Evolutionary conservation across 441 rosid genomes (phyloP).

Genomic region (Populus hybrid): DNA sequence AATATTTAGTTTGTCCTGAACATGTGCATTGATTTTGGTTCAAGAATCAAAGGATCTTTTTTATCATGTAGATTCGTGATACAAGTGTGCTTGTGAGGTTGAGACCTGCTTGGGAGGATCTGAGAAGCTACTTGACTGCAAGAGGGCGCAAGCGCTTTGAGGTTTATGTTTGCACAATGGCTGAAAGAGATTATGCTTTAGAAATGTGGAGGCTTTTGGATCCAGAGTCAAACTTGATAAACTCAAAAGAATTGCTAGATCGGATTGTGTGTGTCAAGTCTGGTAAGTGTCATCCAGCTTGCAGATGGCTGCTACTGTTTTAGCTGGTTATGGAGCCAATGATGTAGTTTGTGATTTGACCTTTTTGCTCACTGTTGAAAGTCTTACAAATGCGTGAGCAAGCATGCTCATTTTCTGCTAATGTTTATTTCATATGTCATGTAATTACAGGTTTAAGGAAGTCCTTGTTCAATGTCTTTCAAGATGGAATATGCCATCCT

Average conservation of each 20-base stretch:
- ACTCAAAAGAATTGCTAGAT: slow-evolving; percentile 65
- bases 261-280: slow-evolving; percentile 96
- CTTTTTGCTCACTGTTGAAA: background rate
- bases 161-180: slow-evolving; percentile 99
- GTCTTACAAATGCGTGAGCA: background rate
- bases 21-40: slow-evolving; percentile 11
- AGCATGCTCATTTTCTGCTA: slow-evolving; percentile 7
- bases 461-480: slow-evolving; percentile 83
- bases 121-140: slow-evolving; percentile 89
- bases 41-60: slow-evolving; percentile 14
- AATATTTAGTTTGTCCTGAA: background rate
- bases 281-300: slow-evolving; percentile 48
- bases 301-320: slow-evolving; percentile 8
- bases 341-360: slow-evolving; percentile 16
- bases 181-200: slow-evolving; percentile 95
- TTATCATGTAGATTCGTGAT: slow-evolving; percentile 68
- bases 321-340: slow-evolving; percentile 10
- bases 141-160: slow-evolving; percentile 98
- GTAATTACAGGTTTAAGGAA: slow-evolving; percentile 59
- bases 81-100: slow-evolving; percentile 99
- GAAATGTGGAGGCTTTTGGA: slow-evolving; percentile 99
- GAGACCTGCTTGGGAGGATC: slow-evolving; percentile 99
- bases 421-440: slow-evolving; percentile 15
- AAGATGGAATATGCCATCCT: slow-evolving; percentile 85
- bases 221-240: slow-evolving; percentile 91